phyloP scores from a whole-genome alignment of 768 basidiomycete genomes.

The Boletus patriciae region DNA sequence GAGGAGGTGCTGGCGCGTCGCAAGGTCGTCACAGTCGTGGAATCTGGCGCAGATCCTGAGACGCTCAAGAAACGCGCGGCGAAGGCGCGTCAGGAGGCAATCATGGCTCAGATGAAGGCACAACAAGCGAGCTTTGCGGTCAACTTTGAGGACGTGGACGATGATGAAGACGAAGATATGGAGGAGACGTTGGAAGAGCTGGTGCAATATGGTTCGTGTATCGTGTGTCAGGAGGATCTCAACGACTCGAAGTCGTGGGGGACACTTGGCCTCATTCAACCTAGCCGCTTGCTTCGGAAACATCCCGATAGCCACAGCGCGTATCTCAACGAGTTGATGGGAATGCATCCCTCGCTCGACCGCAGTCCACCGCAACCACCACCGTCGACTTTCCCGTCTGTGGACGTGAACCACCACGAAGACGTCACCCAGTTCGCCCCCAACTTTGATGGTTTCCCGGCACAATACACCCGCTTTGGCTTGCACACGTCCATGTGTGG shows the following conservation, averaged over 20 bases:
- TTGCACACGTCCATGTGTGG: constrained; percentile 87
- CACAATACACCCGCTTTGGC: constrained; percentile 76
- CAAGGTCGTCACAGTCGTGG: constrained; percentile 39
- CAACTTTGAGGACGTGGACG: constrained; percentile 76
- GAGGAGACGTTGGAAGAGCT: constrained; percentile 46
- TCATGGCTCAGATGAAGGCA: constrained; percentile 94
- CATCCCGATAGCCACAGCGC: constrained; percentile 63
- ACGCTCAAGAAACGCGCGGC: constrained; percentile 81
- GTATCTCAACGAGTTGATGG: constrained; percentile 73
- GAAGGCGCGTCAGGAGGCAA: constrained; percentile 86
- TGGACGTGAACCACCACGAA: constrained; percentile 24
- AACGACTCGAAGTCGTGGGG: constrained; percentile 75
- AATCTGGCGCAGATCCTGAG: constrained; percentile 49
- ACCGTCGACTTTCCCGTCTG: constrained; percentile 38
- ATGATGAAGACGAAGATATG: constrained; percentile 55
- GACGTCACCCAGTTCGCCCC: constrained; percentile 44
- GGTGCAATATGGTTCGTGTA: constrained; percentile 85
- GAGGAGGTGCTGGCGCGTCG: constrained; percentile 56
- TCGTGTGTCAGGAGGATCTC: constrained; percentile 96
- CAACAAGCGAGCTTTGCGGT: constrained; percentile 86
- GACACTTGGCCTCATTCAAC: constrained; percentile 81
- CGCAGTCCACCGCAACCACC: constrained; percentile 34
- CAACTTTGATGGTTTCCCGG: constrained; percentile 74
- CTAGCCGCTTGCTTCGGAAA: constrained; percentile 78
- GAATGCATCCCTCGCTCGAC: constrained; percentile 66